Evolutionary conservation across 257 asterid species (phyloP), one percentile per base, ranked within the genome.

Genomic region (Apocynum venetum): DNA sequence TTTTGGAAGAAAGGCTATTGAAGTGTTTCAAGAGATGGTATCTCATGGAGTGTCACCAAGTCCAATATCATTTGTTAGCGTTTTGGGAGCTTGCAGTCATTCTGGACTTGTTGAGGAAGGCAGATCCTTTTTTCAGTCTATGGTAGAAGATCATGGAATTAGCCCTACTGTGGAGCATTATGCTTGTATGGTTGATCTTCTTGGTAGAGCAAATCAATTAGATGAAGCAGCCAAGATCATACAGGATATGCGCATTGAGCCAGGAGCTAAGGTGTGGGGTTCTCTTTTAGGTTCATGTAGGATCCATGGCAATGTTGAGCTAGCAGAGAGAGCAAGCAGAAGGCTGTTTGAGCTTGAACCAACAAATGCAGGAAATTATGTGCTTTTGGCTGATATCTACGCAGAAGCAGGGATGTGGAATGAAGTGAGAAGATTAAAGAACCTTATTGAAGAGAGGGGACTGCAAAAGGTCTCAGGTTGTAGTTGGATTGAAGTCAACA

Each of bases 11-110:
- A 76, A 89, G 77, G 96, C 98, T 14, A 83, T 92, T 82, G 76
- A 79, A 8, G 77, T 79, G 73, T 94, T 88, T 73, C 74, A 78
- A 46, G 93, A 88, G 61, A 94, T 94, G 98, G 84, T 94, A 75
- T 76, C 63, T 11, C 77, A 15, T 70, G 96, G 96, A 47, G 49
- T 90, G 12, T 68, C 87, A 14, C 98, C 98, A 11, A 92, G 93
- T 81, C 89, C 91, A 14, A 76, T 94, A 77, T 78, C 98, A 40
- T 94, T 92, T 38, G 87, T 94, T 43, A 94, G 96, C 72, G 88
- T 91, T 20, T 83, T 94, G 86, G 95, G 93, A 74, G 98, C 97
- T 78, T 94, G 98, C 79, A 92, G 97, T 81, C 98, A 94, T 85
- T 86, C 97, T 2, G 97, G 98, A 51, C 91, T 92, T 10, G 92